phyloP scores from a whole-genome alignment of 2,329 filamentous ascomycete species.

The Calonectria pteridis region DNA sequence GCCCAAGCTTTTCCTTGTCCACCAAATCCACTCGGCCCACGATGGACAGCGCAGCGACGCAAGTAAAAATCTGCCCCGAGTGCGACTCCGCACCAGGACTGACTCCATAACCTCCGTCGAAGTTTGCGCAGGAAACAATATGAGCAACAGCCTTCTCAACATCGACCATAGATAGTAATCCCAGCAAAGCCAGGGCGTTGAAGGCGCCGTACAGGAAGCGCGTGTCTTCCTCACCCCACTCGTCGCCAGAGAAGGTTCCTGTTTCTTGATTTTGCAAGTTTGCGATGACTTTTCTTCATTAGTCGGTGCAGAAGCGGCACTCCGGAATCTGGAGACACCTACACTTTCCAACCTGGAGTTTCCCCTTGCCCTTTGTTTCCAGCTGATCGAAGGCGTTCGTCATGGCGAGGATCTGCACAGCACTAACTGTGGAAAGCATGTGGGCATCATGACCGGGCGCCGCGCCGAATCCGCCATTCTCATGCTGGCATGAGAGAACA shows the following conservation, averaged over 20 bases:
- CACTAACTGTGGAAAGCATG: slow-evolving; percentile 95
- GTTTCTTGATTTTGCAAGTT: slow-evolving; percentile 82
- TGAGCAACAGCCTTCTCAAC: slow-evolving; percentile 84
- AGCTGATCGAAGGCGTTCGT: slow-evolving; percentile 88
- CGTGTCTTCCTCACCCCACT: slow-evolving; percentile 97
- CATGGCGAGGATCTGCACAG: slow-evolving; percentile 91
- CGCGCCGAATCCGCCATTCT: slow-evolving; percentile 91
- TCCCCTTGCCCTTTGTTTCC: slow-evolving; percentile 74
- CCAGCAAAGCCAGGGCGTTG: slow-evolving; percentile 88
- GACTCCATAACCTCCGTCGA: slow-evolving; percentile 94
- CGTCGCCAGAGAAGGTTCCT: slow-evolving; percentile 92
- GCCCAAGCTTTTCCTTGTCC: slow-evolving; percentile 83
- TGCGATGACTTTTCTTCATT: slow-evolving; percentile 74
- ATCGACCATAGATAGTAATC: slow-evolving; percentile 79
- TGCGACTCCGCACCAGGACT: slow-evolving; percentile 93
- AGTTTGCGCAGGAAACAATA: slow-evolving; percentile 87
- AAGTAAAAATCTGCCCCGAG: slow-evolving; percentile 95
- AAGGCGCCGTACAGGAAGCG: slow-evolving; percentile 93
- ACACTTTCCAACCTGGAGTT: slow-evolving; percentile 83
- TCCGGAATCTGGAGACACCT: slow-evolving; percentile 54
- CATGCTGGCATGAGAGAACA: slow-evolving; percentile 93
- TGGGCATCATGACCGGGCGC: slow-evolving; percentile 96
- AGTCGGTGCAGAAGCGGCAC: slow-evolving; percentile 34
- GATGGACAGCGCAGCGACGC: slow-evolving; percentile 87
- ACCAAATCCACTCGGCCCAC: slow-evolving; percentile 85